Base-by-base conservation (phyloP, 352 stramenopile species). In the Globisporangium spiculum region DNA sequence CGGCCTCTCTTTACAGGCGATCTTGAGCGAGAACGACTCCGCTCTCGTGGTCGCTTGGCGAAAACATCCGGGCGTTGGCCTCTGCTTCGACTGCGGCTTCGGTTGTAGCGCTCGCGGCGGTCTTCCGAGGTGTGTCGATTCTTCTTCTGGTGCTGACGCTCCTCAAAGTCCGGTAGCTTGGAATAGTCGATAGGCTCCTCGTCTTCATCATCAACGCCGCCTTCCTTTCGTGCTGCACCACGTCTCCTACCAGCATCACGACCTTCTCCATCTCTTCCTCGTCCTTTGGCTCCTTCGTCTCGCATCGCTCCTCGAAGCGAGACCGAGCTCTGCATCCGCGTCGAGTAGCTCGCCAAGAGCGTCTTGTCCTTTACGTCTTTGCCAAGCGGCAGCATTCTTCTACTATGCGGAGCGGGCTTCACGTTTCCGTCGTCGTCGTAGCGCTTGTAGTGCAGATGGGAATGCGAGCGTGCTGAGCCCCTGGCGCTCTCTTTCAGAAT, bases 131-230 rank as follows among this genome's bases (percentile, higher is more conserved):
- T 9, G 38, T 26, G 12, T 1, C 16, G 0, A 20, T 2, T 18
- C 57, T 9, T 32, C 48, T 7, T 62, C n/a, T 66, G 75, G 2
- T 63, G 64, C n/a, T 72, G 60, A 27, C 75, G 71, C 18, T 87
- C 78, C 63, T 90, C 81, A 70, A 91, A 91, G 64, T 89, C 77
- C 0, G 84, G 86, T 9, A 96, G 48, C 57, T 89, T 92, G 6
- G 85, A 81, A 60, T 92, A 94, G 55, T 96, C 82, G n/a, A 94
- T 92, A 4, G 81, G 80, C 63, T 84, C 78, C 0, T 93, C 84
- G 0, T 84, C 76, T 1, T 80, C 65, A 2, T 76, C 73, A 10
- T 75, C 61, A 9, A 71, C 64, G 1, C 67, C 59, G 16, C n/a
- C 26, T 14, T 12, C 24, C 5, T 14, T 54, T 46, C 14, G 16